phyloP scores from a whole-genome alignment of 1,284 basidiomycete genomes.

The Malassezia pachydermatis region DNA sequence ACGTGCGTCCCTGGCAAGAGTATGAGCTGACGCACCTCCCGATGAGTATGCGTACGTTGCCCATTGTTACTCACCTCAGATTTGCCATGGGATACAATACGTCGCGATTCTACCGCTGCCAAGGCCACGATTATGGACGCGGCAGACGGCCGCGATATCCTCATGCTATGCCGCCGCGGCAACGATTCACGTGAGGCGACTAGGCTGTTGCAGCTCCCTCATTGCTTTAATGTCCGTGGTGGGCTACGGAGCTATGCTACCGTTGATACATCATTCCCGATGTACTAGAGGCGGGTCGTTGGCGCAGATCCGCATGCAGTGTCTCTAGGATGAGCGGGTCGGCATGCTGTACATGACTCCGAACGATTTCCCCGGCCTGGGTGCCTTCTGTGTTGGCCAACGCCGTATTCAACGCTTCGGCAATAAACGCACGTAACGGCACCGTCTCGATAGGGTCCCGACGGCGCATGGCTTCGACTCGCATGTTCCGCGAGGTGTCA shows the following conservation, averaged over 20 bases:
- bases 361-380: conserved; percentile 11
- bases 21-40: conserved; percentile 9
- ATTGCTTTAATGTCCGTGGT: conserved; percentile 6
- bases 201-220: conserved; percentile 3
- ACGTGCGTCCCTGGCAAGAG: conserved; percentile 14
- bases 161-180: conserved; percentile 13
- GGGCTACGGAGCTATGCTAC: conserved; percentile 7
- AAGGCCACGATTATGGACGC: neutral
- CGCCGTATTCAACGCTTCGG: conserved; percentile 24
- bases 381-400: conserved; percentile 17
- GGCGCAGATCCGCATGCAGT: conserved; percentile 30
- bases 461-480: neutral
- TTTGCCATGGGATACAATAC: conserved; percentile 7
- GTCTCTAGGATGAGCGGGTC: conserved; percentile 41
- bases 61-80: conserved; percentile 1
- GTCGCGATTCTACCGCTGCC: neutral
- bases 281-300: conserved; percentile 16
- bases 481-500: conserved; percentile 21
- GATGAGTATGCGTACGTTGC: neutral
- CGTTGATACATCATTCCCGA: conserved; percentile 6
- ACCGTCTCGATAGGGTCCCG: conserved; percentile 25
- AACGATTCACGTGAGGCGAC: conserved; percentile 17
- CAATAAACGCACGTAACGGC: conserved; percentile 24
- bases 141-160: neutral
- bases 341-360: conserved; percentile 20